Evolutionary conservation across 2,329 filamentous ascomycete species (phyloP).

Genomic region (Penicillium capsulatum): DNA sequence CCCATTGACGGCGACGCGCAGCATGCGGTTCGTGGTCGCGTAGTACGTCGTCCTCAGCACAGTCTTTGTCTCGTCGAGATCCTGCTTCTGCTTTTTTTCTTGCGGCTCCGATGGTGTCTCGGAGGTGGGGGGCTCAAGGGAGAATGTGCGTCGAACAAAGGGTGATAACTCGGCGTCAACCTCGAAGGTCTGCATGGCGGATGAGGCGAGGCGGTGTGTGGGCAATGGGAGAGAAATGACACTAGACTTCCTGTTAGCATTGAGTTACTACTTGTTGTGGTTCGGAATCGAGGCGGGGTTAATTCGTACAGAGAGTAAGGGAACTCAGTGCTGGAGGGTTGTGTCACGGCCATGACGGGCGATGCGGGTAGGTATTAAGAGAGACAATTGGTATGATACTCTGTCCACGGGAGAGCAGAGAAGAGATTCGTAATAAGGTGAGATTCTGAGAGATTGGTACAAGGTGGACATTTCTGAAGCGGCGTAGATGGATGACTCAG

Average conservation of each 20-base stretch:
- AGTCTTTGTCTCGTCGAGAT: slow-evolving; percentile 39
- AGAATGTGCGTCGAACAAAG: slow-evolving; percentile 69
- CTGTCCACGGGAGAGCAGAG: not conserved
- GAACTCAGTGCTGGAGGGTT: slow-evolving; percentile 28
- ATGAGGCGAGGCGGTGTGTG: slow-evolving; percentile 68
- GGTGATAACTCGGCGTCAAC: slow-evolving; percentile 89
- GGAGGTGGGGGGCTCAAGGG: slow-evolving; percentile 43
- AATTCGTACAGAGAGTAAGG: slow-evolving; percentile 38
- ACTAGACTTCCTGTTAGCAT: slow-evolving; percentile 43
- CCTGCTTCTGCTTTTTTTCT: slow-evolving; percentile 23
- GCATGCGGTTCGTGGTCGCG: slow-evolving; percentile 92
- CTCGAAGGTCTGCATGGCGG: slow-evolving; percentile 68
- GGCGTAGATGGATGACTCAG: not conserved
- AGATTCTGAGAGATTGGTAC: no score
- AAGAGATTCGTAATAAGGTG: no score
- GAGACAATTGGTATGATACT: not conserved
- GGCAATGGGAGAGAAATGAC: slow-evolving; percentile 77
- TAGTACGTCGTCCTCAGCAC: slow-evolving; percentile 72
- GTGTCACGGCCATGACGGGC: slow-evolving; percentile 20
- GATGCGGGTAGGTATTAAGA: not conserved
- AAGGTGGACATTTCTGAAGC: no score
- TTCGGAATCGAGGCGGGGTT: slow-evolving; percentile 8
- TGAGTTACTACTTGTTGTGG: not conserved
- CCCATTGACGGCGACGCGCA: slow-evolving; percentile 90
- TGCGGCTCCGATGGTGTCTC: slow-evolving; percentile 18